Conservation (phyloP, 495 filamentous ascomycete genomes). For the Xylaria bambusicola region DNA sequence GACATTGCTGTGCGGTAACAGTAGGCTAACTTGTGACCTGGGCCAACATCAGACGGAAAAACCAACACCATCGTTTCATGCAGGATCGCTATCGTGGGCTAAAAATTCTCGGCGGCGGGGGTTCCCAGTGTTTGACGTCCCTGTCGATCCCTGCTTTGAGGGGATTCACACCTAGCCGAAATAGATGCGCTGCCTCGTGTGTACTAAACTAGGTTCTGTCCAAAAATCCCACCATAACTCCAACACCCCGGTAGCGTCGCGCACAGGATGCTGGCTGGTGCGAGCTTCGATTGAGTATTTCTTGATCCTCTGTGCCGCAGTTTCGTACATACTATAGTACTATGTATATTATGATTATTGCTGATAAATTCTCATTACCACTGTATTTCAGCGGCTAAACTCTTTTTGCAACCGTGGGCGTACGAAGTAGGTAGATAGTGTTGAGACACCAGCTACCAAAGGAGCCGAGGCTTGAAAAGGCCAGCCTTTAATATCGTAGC, state of each 20-base stretch:
- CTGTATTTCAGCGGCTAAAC: too few species aligned
- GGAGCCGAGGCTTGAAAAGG: background rate
- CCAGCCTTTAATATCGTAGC: background rate
- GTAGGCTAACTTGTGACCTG: background rate
- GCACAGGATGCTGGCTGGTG: too few species aligned
- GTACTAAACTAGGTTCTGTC: background rate
- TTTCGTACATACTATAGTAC: too few species aligned
- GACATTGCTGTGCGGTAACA: too few species aligned
- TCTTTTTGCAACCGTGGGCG: too few species aligned
- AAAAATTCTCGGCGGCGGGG: constrained; percentile 17
- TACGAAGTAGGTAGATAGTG: background rate
- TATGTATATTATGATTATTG: background rate
- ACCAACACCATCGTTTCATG: constrained; percentile 13
- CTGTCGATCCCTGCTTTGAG: constrained; percentile 17
- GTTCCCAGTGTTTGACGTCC: constrained; percentile 21
- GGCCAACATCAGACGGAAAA: constrained; percentile 1
- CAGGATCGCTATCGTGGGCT: background rate
- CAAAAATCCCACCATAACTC: constrained; percentile 1
- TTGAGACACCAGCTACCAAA: background rate
- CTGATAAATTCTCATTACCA: too few species aligned
- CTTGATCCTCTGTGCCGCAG: too few species aligned
- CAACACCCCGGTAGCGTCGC: background rate
- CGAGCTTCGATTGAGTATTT: too few species aligned
- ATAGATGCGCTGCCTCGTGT: too few species aligned
- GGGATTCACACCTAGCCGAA: background rate